These are phyloP conservation scores for Magnusiomyces clavatus DNA, from an alignment of 1,139 yeast species.

Conservation along the genomic window DNA sequence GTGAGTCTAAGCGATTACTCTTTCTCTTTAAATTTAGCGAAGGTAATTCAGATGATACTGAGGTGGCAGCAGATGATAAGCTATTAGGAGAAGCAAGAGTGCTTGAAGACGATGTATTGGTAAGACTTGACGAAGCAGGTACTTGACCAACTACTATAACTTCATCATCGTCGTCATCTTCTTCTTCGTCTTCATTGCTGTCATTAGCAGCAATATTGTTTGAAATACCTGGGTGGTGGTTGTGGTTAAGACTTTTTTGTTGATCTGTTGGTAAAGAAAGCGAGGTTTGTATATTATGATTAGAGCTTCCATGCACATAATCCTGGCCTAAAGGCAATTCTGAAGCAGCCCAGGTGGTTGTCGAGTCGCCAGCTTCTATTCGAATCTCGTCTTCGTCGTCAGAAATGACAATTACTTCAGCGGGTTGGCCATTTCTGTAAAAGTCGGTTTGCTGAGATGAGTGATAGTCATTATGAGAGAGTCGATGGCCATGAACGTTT, in stretches of 20 bases:
- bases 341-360: conserved; percentile 10
- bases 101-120: neutral
- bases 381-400: conserved; percentile 22
- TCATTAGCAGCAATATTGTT: neutral
- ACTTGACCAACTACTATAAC: conserved; percentile 2
- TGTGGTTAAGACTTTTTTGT: too few relatives aligned
- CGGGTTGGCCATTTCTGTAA: conserved; percentile 30
- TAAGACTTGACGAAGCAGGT: neutral
- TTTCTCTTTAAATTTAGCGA: neutral
- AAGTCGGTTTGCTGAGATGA: conserved; percentile 16
- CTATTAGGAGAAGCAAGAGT: too few relatives aligned
- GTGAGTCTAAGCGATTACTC: neutral
- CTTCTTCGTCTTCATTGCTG: neutral
- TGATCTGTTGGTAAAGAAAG: too few relatives aligned
- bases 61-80: neutral
- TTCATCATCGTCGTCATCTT: conserved; percentile 3
- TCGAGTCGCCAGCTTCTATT: conserved; percentile 1
- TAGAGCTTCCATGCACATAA: too few relatives aligned
- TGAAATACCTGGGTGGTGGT: too few relatives aligned
- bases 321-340: conserved; percentile 5
- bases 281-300: too few relatives aligned
- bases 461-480: too few relatives aligned
- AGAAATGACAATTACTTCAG: conserved; percentile 31
- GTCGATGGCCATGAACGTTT: too few relatives aligned
- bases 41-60: neutral